Conservation (phyloP, 2,329 filamentous ascomycete genomes). For the Calonectria hawksworthii region DNA sequence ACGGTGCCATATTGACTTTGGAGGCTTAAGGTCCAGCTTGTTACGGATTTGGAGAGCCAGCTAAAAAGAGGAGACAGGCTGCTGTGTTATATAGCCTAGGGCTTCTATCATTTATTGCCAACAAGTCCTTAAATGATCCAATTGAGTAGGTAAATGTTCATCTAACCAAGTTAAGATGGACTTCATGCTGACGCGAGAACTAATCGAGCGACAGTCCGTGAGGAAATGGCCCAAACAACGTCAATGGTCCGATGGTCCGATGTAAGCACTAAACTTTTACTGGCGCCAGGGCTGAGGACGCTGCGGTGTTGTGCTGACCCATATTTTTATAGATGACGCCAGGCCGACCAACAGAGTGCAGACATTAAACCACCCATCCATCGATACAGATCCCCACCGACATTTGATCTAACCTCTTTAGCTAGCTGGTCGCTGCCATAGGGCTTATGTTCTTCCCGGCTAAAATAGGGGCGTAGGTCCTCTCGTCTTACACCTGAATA, state of each 20-base stretch:
- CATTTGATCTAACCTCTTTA: neutral
- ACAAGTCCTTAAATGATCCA: neutral
- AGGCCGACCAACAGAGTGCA: neutral
- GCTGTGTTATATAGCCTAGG: neutral
- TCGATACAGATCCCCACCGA: too few relatives aligned
- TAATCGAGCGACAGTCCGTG: neutral
- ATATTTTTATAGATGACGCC: neutral
- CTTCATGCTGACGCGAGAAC: neutral
- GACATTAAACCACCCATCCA: too few relatives aligned
- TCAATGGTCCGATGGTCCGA: neutral
- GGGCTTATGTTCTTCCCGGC: neutral
- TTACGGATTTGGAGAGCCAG: neutral
- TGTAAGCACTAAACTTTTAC: neutral
- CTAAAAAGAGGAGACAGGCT: neutral
- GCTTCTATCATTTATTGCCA: neutral
- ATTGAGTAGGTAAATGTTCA: neutral
- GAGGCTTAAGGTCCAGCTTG: neutral
- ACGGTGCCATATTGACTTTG: neutral
- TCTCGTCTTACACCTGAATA: neutral
- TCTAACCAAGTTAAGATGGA: too few relatives aligned
- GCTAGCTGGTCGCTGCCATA: neutral
- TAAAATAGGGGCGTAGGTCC: too few relatives aligned
- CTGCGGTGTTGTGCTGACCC: neutral
- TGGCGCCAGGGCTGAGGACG: neutral
- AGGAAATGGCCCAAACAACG: too few relatives aligned